A percentile compares a stretch with the other conserved stretches of the same genome.
These are phyloP conservation scores for Cruciata laevipes DNA, from an alignment of 257 asterid species.

Conservation along the genomic window DNA sequence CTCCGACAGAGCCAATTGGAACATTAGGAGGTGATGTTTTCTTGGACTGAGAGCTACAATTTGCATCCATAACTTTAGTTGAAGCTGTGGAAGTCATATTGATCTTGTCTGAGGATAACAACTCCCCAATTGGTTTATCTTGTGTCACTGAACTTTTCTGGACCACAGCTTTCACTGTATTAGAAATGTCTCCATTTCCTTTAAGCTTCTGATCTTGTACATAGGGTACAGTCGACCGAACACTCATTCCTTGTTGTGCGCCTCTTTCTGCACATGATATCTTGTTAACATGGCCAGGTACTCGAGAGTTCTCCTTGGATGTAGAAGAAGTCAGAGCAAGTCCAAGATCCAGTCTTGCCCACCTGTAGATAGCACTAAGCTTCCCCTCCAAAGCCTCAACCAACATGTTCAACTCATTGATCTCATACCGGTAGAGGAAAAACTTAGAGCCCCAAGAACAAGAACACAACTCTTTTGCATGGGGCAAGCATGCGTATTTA, in stretches of 20 bases:
- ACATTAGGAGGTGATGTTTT: slow-evolving; percentile 30
- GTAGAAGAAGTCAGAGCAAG: slow-evolving; percentile 78
- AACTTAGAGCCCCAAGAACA: slow-evolving; percentile 96
- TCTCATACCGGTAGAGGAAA: slow-evolving; percentile 84
- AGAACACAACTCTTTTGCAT: slow-evolving; percentile 84
- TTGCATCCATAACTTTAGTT: slow-evolving; percentile 31
- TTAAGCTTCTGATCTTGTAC: slow-evolving; percentile 39
- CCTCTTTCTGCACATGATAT: slow-evolving; percentile 34
- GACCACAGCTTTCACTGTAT: slow-evolving; percentile 18
- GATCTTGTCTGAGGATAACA: slow-evolving; percentile 41
- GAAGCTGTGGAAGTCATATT: slow-evolving; percentile 26
- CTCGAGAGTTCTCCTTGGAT: slow-evolving; percentile 44
- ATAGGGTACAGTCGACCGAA: slow-evolving; percentile 22
- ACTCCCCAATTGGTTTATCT: slow-evolving; percentile 41
- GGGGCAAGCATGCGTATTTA: slow-evolving; percentile 93
- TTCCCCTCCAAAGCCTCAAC: slow-evolving; percentile 98
- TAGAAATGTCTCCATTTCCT: slow-evolving; percentile 25
- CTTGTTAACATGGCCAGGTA: slow-evolving; percentile 34
- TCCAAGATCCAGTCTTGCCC: slow-evolving; percentile 96
- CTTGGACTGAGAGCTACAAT: slow-evolving; percentile 21
- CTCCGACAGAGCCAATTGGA: slow-evolving; percentile 24
- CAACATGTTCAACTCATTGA: slow-evolving; percentile 67
- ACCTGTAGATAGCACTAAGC: slow-evolving; percentile 86
- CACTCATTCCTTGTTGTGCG: slow-evolving; percentile 31
- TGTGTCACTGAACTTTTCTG: slow-evolving; percentile 27